Evolutionary conservation across 108 stramenopile species (phyloP), one percentile per base, ranked within the genome.

Genomic region (Skeletonema grethae): DNA sequence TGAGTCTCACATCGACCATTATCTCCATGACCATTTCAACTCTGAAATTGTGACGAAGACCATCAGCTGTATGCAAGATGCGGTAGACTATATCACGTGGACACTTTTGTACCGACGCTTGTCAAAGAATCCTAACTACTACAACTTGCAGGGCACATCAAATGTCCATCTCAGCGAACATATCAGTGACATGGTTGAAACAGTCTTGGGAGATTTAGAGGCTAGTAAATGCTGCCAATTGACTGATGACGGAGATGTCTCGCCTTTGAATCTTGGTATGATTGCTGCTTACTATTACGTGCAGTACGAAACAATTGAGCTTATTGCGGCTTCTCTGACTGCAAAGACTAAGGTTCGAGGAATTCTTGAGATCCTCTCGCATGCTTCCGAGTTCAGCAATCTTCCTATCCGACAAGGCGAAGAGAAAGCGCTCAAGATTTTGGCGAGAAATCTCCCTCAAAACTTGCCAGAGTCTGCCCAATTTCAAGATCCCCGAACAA

Each of bases 1-100:
- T 65, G 99, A 99, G 86, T 93, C 91, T 67, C 99, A 97, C 75
- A 72, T 99, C 6, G 96, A 99, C 76, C 93, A 94, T 69, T 90
- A 86, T 58, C 88, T 99, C 61, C 96, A 97, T 72, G 99, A 99
- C 72, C 97, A 97, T 79, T 80, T 99, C 72, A 97, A 96, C 73
- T 96, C 98, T 2, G 99, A 99, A 70, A 90, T 97, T 66, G 97
- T 98, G 22, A 92, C 97, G 5, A 90, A 95, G 76, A 98, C 95
- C 2, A 92, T 99, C 31, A 88, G 89, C 58, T 88, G 84, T 65
- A 98, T 98, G 93, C 97, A 99, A 72, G 98, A 99, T 50, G 97
- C 97, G 7, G 95, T 99, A 57, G 98, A 99, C 76, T 99, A 96
- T 73, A 74, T 99, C 32, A 99, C 99, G 13, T 99, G 99, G 99